A percentile compares a stretch with the other conserved stretches of the same genome.
phyloP scores from a whole-genome alignment of 768 basidiomycete species.

The Cystofilobasidium bisporidii region DNA sequence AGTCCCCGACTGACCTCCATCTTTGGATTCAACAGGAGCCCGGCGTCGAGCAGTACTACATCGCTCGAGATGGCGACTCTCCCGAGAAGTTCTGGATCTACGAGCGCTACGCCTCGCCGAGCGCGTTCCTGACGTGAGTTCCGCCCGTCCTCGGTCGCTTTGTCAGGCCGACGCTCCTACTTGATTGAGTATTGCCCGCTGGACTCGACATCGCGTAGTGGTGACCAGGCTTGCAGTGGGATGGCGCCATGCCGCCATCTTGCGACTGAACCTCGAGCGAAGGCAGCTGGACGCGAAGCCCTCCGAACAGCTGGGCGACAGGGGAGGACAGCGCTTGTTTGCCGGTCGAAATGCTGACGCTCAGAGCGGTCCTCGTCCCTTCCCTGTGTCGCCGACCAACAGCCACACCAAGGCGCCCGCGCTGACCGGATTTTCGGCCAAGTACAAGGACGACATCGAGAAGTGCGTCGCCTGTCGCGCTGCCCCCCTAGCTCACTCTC shows the following conservation, averaged over 20 bases:
- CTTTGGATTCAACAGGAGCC: background rate
- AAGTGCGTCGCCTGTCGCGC: background rate
- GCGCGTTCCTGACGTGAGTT: background rate
- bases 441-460: constrained; percentile 1
- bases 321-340: too few relatives aligned
- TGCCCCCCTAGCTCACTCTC: too few relatives aligned
- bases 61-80: background rate
- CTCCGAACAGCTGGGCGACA: too few relatives aligned
- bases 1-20: too few relatives aligned
- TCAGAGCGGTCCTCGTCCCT: background rate
- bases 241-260: too few relatives aligned
- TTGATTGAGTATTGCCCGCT: background rate
- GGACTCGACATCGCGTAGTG: too few relatives aligned
- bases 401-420: constrained; percentile 4
- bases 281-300: too few relatives aligned
- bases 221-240: too few relatives aligned
- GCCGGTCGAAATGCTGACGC: too few relatives aligned
- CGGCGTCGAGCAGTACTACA: background rate
- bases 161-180: background rate
- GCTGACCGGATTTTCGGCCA: background rate
- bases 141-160: background rate
- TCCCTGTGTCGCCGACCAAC: background rate
- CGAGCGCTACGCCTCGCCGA: background rate
- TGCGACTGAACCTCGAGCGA: too few relatives aligned
- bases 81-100: constrained; percentile 1